These are phyloP conservation scores for Tolypocladium paradoxum DNA, from an alignment of 2,329 filamentous ascomycete species.

Conservation along the genomic window DNA sequence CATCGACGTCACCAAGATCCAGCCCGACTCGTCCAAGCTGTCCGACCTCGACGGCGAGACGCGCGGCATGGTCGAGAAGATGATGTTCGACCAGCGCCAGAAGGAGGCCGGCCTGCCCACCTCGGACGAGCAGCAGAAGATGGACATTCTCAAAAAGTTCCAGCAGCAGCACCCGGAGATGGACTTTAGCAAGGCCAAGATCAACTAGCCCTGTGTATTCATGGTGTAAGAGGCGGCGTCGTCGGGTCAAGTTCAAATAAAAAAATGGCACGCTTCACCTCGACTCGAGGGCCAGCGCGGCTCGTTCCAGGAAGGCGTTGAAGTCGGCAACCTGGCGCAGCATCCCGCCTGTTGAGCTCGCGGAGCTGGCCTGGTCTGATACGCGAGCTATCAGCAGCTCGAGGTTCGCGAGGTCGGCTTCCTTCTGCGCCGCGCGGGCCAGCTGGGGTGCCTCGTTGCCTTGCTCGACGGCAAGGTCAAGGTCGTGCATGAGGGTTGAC, in stretches of 20 bases:
- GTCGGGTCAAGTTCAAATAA: background rate
- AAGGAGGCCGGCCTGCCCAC: slow-evolving; percentile 86
- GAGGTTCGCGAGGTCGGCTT: slow-evolving; percentile 42
- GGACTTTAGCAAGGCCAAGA: slow-evolving; percentile 62
- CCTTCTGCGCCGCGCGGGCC: slow-evolving; percentile 32
- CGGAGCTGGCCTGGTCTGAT: slow-evolving; percentile 40
- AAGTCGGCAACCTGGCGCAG: slow-evolving; percentile 49
- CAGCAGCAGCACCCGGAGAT: slow-evolving; percentile 67
- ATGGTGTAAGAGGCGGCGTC: background rate
- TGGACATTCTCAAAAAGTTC: slow-evolving; percentile 87
- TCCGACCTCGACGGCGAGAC: slow-evolving; percentile 92
- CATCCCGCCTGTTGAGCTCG: slow-evolving; percentile 37
- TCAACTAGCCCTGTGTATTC: slow-evolving; percentile 27
- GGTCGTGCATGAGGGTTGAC: slow-evolving; percentile 49
- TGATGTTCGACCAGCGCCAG: slow-evolving; percentile 98
- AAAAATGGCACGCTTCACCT: slow-evolving; percentile 17
- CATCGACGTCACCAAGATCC: slow-evolving; percentile 93
- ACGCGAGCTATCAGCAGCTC: slow-evolving; percentile 47
- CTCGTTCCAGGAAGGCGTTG: slow-evolving; percentile 52
- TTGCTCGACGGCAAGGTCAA: slow-evolving; percentile 46
- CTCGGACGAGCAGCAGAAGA: slow-evolving; percentile 92
- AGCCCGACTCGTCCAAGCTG: slow-evolving; percentile 83
- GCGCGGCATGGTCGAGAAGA: slow-evolving; percentile 97
- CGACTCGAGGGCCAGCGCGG: slow-evolving; percentile 44
- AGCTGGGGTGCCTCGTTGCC: slow-evolving; percentile 38